phyloP scores from a whole-genome alignment of 1,284 basidiomycete species.

The Gomphus bonarii region DNA sequence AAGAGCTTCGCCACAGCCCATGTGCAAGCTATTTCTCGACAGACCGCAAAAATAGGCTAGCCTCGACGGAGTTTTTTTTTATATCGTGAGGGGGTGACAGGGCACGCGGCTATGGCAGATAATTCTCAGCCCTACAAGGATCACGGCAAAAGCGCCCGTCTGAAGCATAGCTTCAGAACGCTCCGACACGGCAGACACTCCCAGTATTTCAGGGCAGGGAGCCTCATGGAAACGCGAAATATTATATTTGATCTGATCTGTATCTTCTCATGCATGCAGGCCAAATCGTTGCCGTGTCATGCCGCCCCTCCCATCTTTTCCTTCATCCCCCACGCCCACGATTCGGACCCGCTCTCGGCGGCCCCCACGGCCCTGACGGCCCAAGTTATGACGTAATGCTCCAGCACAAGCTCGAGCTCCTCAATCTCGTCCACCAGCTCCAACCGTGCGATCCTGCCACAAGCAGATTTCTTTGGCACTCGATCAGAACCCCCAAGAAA shows the following conservation, averaged over 20 bases:
- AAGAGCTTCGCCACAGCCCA: too few species aligned
- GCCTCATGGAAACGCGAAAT: not conserved
- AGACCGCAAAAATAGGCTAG: not conserved
- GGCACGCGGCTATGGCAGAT: too few species aligned
- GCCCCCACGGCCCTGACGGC: conserved; percentile 23
- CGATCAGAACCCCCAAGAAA: not conserved
- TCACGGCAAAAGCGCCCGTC: too few species aligned
- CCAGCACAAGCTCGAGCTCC: conserved; percentile 79
- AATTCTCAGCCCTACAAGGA: too few species aligned
- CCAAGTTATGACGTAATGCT: conserved; percentile 85
- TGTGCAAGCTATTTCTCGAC: not conserved
- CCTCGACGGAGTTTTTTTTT: not conserved
- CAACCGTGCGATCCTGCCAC: conserved; percentile 55
- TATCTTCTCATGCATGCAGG: not conserved
- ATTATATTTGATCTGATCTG: too few species aligned
- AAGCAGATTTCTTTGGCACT: not conserved
- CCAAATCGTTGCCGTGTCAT: not conserved
- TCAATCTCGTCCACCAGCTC: conserved; percentile 89
- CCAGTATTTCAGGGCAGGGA: too few species aligned
- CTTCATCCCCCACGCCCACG: not conserved
- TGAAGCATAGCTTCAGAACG: too few species aligned
- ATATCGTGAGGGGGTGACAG: not conserved
- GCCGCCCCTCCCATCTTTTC: not conserved
- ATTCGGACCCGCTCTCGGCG: not conserved
- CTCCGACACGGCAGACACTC: too few species aligned